Conservation (phyloP, 305 asterid genomes). For the Caryopteris hybrid region DNA sequence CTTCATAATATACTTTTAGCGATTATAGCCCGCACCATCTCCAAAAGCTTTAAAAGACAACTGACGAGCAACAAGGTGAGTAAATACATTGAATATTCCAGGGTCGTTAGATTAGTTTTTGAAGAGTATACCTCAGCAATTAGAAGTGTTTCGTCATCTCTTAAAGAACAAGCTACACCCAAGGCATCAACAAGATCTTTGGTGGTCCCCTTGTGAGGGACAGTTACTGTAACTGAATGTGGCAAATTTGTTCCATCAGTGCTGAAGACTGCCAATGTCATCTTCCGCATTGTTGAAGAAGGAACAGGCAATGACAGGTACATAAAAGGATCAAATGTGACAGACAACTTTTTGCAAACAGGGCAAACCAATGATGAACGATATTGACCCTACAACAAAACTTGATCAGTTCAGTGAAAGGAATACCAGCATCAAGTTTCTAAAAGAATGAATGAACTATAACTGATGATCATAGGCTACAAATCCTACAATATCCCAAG, state of each 20-base stretch:
- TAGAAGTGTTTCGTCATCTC: conserved; percentile 52
- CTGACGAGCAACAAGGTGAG: not conserved
- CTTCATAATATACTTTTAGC: not conserved
- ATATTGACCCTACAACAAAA: conserved; percentile 64
- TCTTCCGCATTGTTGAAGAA: conserved; percentile 42
- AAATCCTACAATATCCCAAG: not conserved
- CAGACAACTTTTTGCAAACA: conserved; percentile 58
- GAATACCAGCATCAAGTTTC: not conserved
- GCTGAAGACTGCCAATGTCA: conserved; percentile 65
- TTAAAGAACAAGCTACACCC: conserved; percentile 45
- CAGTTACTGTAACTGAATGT: conserved; percentile 45
- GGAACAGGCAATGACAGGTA: conserved; percentile 77
- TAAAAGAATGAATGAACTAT: not conserved
- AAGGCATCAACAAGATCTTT: conserved; percentile 61
- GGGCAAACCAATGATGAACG: conserved; percentile 74
- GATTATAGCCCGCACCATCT: conserved; percentile 1
- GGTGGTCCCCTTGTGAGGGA: conserved; percentile 48
- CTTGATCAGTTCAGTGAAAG: conserved; percentile 4
- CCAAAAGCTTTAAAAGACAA: conserved; percentile 7
- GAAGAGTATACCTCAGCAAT: conserved; percentile 60
- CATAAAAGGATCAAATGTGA: conserved; percentile 79
- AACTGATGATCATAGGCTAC: conserved; percentile 5
- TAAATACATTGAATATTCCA: not conserved
- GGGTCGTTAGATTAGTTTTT: conserved; percentile 7
- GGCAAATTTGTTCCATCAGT: conserved; percentile 53